phyloP scores from a whole-genome alignment of 169 alveolate species.

The Cyclospora cayetanensis region DNA sequence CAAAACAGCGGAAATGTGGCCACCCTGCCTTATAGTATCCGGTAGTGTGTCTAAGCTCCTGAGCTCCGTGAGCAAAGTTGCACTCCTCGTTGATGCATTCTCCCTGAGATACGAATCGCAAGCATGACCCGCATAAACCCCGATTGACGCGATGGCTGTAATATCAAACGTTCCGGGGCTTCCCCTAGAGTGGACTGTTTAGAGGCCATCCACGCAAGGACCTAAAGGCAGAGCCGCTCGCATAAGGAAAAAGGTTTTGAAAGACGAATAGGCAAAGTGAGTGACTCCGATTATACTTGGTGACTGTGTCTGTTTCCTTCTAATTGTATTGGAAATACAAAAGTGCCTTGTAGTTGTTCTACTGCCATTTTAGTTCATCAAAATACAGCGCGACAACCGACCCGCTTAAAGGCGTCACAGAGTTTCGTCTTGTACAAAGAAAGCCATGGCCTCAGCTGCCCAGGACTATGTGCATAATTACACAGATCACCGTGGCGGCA shows the following conservation, averaged over 20 bases:
- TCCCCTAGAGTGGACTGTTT: neutral
- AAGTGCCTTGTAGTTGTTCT: no score
- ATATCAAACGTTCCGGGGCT: neutral
- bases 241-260: no score
- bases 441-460: neutral
- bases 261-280: no score
- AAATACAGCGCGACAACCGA: no score
- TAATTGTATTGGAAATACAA: no score
- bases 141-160: neutral
- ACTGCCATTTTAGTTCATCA: no score
- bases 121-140: neutral
- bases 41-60: slow-evolving; percentile 25
- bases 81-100: slow-evolving; percentile 36
- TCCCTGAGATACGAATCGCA: neutral
- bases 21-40: slow-evolving; percentile 1
- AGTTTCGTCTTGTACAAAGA: neutral
- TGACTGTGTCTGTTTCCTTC: no score
- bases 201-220: no score
- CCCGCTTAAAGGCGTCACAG: slow-evolving; percentile 1
- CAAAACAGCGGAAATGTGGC: neutral
- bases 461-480: slow-evolving; percentile 8
- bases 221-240: no score
- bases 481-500: neutral
- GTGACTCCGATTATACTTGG: no score
- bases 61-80: slow-evolving; percentile 40